A percentile compares a stretch with the other conserved stretches of the same genome.
Evolutionary conservation across 129 eudicot genomes (phyloP).

Genomic region (Flaveria linearis): DNA sequence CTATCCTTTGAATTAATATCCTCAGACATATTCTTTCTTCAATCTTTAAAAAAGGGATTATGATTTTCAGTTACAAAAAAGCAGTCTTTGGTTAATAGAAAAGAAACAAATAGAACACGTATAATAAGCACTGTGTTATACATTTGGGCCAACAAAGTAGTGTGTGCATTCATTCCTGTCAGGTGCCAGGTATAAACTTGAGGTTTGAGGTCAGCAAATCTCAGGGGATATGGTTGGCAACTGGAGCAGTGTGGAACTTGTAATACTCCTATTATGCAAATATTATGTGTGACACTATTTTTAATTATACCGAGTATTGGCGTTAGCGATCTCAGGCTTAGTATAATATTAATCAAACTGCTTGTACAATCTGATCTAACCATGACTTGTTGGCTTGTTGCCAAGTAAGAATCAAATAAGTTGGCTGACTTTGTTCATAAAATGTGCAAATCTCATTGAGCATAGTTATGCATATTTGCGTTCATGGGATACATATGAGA

Average conservation of each 20-base stretch:
- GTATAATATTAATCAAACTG: constrained; percentile 6
- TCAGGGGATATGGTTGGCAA: not conserved
- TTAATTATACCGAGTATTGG: not conserved
- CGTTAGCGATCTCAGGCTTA: not conserved
- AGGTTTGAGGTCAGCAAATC: not conserved
- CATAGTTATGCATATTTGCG: constrained; percentile 12
- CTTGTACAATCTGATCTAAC: not conserved
- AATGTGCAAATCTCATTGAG: constrained; percentile 5
- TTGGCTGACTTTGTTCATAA: constrained; percentile 10
- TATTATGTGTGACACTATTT: not conserved
- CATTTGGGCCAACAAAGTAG: not conserved
- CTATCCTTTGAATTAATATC: not conserved
- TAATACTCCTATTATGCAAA: constrained; percentile 3
- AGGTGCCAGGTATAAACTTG: not conserved
- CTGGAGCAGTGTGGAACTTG: not conserved
- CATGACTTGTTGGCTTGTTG: constrained; percentile 9
- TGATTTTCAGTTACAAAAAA: not conserved
- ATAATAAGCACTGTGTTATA: not conserved
- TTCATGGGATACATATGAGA: constrained; percentile 9
- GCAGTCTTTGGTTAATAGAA: not conserved
- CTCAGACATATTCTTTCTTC: not conserved
- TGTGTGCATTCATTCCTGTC: not conserved
- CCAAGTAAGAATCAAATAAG: constrained; percentile 9
- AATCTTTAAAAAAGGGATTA: not conserved
- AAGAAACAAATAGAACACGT: not conserved